Evolutionary conservation across 768 basidiomycete species (phyloP), one percentile per base, ranked within the genome.

Genomic region (Boletus edulis): DNA sequence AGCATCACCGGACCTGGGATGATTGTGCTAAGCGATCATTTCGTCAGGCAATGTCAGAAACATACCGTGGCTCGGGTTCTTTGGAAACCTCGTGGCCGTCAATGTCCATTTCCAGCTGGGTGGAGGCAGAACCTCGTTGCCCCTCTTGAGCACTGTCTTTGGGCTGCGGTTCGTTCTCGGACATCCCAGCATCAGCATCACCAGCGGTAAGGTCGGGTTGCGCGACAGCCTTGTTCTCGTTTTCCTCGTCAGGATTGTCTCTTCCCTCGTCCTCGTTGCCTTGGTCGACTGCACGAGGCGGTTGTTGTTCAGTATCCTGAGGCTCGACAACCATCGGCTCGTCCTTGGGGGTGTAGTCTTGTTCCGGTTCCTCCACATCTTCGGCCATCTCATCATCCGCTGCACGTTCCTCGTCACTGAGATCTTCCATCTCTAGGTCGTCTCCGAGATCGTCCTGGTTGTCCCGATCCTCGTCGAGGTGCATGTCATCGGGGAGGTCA

Each of bases 401-500:
- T 14, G 11, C 35, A 57, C 49, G 52, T 27, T 66, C 71, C 9
- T 69, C 68, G 35, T 69, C 69, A 7, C 73, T 69, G 61, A 73
- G 68, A 29, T 77, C 73, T 44, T 77, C 78, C 62, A 75, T 68
- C 8, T 47, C 62, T 5, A 56, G 47, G 18, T 64, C 65, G 46
- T 72, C 66, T n/a, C 13, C 58, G 2, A 60, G 57, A 20, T 65
- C 66, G 10, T 71, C 67, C 20, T 52, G 58, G 31, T 71, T 66
- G 44, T 71, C 70, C 29, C 56, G 60, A 18, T 61, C 61, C 47
- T 74, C 70, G 20, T 76, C 78, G 24, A 95, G 68, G 50, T 92
- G 76, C 72, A 96, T 77, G 58, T 93, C 85, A 34, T 98, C 95
- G 0, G 96, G 96, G 11, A 98, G 78, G 63, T 98, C 89, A 42